Evolutionary conservation across 192 early-diverging fungal genomes (phyloP), one percentile per base, ranked within the genome.

Genomic region (Phlyctochytrium bullatum): DNA sequence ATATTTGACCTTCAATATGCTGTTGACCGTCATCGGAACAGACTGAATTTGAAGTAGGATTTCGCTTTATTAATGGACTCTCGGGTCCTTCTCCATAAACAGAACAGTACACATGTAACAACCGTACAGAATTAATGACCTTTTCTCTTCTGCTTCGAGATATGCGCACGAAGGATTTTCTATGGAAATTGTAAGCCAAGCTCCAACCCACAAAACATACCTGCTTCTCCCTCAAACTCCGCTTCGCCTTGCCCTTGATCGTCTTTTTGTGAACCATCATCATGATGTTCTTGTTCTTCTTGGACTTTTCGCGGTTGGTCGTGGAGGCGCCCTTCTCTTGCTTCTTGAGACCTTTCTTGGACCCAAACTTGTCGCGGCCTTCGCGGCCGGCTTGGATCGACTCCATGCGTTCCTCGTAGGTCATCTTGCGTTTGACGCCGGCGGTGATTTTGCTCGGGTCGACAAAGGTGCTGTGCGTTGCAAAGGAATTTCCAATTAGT

Each of bases 261-360:
- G 85, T 81, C 52, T 86, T 82, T 83, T 98, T 98, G 80, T 99
- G 96, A 25, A 92, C 82, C 66, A 98, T 83, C 97, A 99, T 99
- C 79, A 88, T 87, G 73, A 89, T 93, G 74, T 88, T 85, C 87
- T 99, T 99, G 66, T 87, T 92, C 64, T 84, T 83, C 75, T 91
- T 92, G 67, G 89, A 67, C 84, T 98, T 99, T 64, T 95, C 93
- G 76, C 85, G 83, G 80, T 98, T 98, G 62, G 96, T 93, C 29
- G 89, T 85, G 31, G 86, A 89, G 57, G 81, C 78, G 34, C 81
- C 73, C 24, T 90, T 85, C 36, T 90, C 91, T 16, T 36, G 33
- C 54, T 71, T 71, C 73, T 92, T 93, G 61, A 27, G 10, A 50
- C 91, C 90, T 84, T 93, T 94, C 61, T 77, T 83, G 32, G 93